phyloP scores from a whole-genome alignment of 495 filamentous ascomycete genomes.

The Cryomyces minteri region DNA sequence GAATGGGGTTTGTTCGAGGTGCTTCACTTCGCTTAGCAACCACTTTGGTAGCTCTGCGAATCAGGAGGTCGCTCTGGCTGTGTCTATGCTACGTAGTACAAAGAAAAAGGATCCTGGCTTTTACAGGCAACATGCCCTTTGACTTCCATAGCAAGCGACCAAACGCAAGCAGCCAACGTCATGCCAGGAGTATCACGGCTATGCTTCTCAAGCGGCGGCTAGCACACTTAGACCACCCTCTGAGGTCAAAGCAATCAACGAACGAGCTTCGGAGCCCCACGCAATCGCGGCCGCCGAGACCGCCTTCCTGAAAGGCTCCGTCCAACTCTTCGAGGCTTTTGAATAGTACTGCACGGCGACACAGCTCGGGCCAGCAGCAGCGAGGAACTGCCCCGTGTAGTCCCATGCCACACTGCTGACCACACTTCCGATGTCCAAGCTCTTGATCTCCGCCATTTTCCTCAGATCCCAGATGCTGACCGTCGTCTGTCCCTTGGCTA shows the following conservation, averaged over 20 bases:
- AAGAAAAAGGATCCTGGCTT: no score
- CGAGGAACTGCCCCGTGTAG: conserved; percentile 85
- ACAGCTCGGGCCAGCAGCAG: conserved; percentile 61
- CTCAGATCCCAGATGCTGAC: conserved; percentile 84
- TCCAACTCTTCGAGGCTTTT: conserved; percentile 73
- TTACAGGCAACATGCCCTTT: no score
- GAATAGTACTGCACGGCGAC: conserved; percentile 74
- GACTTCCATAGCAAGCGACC: no score
- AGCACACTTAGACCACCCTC: conserved; percentile 60
- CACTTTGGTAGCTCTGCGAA: no score
- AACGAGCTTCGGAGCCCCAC: conserved; percentile 63
- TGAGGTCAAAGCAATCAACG: conserved; percentile 50
- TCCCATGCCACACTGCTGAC: conserved; percentile 69
- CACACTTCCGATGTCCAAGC: conserved; percentile 61
- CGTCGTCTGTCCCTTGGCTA: conserved; percentile 48
- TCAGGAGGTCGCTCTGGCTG: no score
- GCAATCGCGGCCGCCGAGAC: conserved; percentile 50
- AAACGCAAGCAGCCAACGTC: no score
- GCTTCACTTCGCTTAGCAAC: no score
- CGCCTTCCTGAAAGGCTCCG: conserved; percentile 62
- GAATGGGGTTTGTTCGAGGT: no score
- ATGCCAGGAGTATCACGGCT: no score
- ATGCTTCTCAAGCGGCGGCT: conserved; percentile 4
- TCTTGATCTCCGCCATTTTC: conserved; percentile 58
- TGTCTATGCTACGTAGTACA: no score